These are phyloP conservation scores for Hysterium pulicare DNA, from an alignment of 2,329 filamentous ascomycete genomes.

Conservation along the genomic window DNA sequence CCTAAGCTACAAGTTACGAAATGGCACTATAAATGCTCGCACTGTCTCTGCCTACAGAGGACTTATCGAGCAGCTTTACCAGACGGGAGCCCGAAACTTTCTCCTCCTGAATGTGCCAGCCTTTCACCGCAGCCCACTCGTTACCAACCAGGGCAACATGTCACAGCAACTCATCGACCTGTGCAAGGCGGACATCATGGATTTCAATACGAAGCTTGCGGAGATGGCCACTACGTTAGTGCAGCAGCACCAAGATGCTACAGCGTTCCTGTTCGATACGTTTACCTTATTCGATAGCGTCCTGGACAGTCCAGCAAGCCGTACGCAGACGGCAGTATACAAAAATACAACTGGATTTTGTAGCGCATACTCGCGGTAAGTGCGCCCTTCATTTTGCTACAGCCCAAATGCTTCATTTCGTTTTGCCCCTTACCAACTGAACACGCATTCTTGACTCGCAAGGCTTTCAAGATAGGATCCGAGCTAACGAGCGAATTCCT, in stretches of 20 bases:
- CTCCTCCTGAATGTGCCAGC: conserved; percentile 47
- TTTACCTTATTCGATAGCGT: conserved; percentile 51
- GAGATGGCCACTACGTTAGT: conserved; percentile 41
- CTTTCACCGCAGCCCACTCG: conserved; percentile 53
- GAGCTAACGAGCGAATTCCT: background rate
- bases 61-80: conserved; percentile 42
- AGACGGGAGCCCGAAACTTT: conserved; percentile 48
- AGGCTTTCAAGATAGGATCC: background rate
- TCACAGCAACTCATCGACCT: conserved; percentile 29
- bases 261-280: conserved; percentile 54
- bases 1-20: conserved; percentile 45
- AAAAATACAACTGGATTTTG: conserved; percentile 58
- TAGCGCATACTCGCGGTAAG: conserved; percentile 47
- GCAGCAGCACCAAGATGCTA: conserved; percentile 43
- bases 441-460: background rate
- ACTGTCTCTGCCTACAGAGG: conserved; percentile 38
- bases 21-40: conserved; percentile 25
- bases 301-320: conserved; percentile 50
- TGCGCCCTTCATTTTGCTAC: too few relatives aligned
- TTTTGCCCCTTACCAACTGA: background rate
- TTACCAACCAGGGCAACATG: conserved; percentile 37
- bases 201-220: conserved; percentile 51
- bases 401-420: too few relatives aligned
- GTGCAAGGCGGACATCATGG: conserved; percentile 46
- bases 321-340: conserved; percentile 49